phyloP scores from a whole-genome alignment of 1,284 basidiomycete genomes.

The Sphagnurus paluster region DNA sequence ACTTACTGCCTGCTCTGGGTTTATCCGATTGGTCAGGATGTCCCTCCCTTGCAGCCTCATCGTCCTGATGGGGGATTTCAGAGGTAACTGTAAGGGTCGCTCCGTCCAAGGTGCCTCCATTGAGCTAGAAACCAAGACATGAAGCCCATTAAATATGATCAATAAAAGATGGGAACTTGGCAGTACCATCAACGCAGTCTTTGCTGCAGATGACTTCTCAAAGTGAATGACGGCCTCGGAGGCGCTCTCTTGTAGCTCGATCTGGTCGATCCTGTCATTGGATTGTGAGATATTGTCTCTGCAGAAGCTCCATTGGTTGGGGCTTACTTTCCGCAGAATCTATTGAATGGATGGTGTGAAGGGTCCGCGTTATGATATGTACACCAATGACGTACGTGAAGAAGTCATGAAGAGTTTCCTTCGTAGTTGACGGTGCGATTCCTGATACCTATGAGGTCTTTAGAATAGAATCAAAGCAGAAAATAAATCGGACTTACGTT shows the following conservation, averaged over 20 bases:
- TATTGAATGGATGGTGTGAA: constrained; percentile 28
- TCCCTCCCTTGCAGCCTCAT: constrained; percentile 31
- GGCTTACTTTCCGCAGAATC: constrained; percentile 75
- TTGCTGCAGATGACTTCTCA: constrained; percentile 75
- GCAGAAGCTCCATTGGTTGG: background rate
- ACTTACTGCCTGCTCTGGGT: constrained; percentile 75
- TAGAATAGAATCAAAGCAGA: background rate
- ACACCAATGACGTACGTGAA: constrained; percentile 58
- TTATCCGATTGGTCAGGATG: constrained; percentile 78
- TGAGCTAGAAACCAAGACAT: constrained; percentile 50
- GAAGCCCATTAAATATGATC: background rate
- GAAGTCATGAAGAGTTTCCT: constrained; percentile 68
- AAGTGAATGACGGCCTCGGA: constrained; percentile 61
- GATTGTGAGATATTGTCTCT: constrained; percentile 5
- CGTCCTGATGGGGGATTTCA: constrained; percentile 59
- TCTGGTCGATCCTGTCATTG: constrained; percentile 53
- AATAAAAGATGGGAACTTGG: background rate
- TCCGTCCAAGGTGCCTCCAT: constrained; percentile 71
- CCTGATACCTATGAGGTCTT: constrained; percentile 57
- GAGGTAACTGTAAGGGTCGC: constrained; percentile 62
- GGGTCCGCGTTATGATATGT: constrained; percentile 13
- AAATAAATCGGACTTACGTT: constrained; percentile 26
- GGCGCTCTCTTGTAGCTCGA: constrained; percentile 49
- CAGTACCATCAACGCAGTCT: constrained; percentile 77
- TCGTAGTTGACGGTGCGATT: constrained; percentile 59